Evolutionary conservation across 1,284 basidiomycete genomes (phyloP), one percentile per base, ranked within the genome.

Genomic region (Psilocybe mexicana): DNA sequence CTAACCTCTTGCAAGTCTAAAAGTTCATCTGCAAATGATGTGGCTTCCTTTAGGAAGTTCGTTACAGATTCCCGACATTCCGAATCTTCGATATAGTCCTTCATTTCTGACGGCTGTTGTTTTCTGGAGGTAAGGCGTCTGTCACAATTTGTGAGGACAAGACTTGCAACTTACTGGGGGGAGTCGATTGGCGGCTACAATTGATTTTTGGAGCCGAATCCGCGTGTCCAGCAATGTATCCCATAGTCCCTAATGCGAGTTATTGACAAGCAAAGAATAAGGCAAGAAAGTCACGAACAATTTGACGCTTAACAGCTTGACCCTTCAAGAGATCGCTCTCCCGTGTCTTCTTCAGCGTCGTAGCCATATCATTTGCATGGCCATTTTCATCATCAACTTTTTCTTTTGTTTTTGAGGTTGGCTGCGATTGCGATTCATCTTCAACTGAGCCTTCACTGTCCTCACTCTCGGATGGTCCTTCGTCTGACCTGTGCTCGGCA

Each of bases 131-230:
- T 60, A 52, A 48, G 54, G 6, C 63, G 57, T 45, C 18, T 24
- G 28, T 2, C 11, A 23, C 58, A 43, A 33, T 28, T 10, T 61
- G 24, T 28, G 48, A 30, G 38, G 54, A 28, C 44, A 48, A 54
- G 18, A 30, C 18, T 35, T 25, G 60, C 26, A 43, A 74, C 80
- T 62, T 66, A 84, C 85, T 28, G 62, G 65, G 49, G 86, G 83
- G 11, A 94, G 76, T 55, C 78, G 73, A 67, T 93, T 90, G 3
- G 85, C 79, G 10, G 86, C 78, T 1, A 76, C 69, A 46, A 87
- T 77, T 24, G 87, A 83, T 75, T 94, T 97, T 74, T 97, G 95
- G 54, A 96, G 74, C 30, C 88, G 87, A 70, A 98, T 98, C 38
- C 95, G 86, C 18, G 91, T 84, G 68, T 96, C 93, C 38, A 97